Conservation (phyloP, 352 stramenopile species). For the Phytophthora agathidicida region DNA sequence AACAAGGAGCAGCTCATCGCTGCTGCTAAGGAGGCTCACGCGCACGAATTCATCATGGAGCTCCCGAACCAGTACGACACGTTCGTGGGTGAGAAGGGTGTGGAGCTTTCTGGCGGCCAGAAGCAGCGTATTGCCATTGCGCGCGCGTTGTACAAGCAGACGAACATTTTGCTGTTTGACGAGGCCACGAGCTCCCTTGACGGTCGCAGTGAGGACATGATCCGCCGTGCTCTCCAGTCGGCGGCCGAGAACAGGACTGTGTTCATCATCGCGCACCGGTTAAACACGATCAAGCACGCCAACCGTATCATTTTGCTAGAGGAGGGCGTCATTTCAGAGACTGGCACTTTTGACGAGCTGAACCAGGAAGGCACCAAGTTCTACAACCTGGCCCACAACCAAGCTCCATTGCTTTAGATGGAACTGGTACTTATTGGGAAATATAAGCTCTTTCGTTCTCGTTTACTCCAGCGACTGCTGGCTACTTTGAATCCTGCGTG, state of each 20-base stretch:
- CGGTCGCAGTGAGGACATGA: conserved; percentile 80
- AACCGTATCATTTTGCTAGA: conserved; percentile 87
- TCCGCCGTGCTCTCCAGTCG: conserved; percentile 67
- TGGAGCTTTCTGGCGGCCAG: conserved; percentile 96
- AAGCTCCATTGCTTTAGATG: conserved; percentile 60
- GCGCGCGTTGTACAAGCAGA: conserved; percentile 81
- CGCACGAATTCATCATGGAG: conserved; percentile 79
- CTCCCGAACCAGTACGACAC: conserved; percentile 96
- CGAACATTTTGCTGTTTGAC: conserved; percentile 84
- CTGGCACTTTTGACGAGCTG: conserved; percentile 76
- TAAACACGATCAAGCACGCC: conserved; percentile 87
- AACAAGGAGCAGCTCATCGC: conserved; percentile 63
- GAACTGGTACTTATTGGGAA: conserved; percentile 30
- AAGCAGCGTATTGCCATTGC: conserved; percentile 95
- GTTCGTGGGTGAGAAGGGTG: conserved; percentile 96
- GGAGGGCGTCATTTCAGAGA: conserved; percentile 79
- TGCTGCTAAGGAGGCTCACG: conserved; percentile 74
- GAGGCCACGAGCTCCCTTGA: conserved; percentile 88
- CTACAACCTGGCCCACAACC: conserved; percentile 70
- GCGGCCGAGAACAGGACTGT: conserved; percentile 74
- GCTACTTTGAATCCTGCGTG: conserved; percentile 53
- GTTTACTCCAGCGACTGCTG: neutral
- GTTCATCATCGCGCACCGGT: conserved; percentile 85
- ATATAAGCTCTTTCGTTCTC: conserved; percentile 23
- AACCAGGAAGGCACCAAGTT: conserved; percentile 84